Percentiles rank a stretch among this genome's conserved stretches.
These are phyloP conservation scores for Metroxylon sagu DNA, from an alignment of 176 grass and related monocot species.

Conservation along the genomic window DNA sequence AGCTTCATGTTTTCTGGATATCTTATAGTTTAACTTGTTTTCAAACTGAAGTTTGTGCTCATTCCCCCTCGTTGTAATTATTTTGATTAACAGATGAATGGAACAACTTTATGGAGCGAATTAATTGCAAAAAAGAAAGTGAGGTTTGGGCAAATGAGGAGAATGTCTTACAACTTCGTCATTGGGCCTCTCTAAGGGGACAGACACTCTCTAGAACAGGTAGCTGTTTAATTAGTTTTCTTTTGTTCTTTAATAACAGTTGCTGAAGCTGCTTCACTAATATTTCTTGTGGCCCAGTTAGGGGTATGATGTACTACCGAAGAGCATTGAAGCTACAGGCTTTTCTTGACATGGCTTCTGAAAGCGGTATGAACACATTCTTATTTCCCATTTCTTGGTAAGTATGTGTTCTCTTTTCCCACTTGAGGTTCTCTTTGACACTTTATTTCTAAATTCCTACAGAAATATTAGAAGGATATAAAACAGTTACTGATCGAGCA, in stretches of 20 bases:
- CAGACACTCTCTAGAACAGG: conserved; percentile 96
- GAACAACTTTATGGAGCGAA: conserved; percentile 97
- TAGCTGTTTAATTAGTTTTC: conserved; percentile 3
- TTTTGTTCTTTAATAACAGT: neutral
- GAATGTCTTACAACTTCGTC: conserved; percentile 82
- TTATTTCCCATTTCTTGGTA: too few relatives aligned
- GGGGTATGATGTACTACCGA: conserved; percentile 96
- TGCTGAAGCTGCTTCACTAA: conserved; percentile 1
- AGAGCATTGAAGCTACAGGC: conserved; percentile 94
- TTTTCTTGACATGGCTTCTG: conserved; percentile 96
- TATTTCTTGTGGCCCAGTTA: conserved; percentile 44
- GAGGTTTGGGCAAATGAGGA: conserved; percentile 96
- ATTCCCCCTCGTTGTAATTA: too few relatives aligned
- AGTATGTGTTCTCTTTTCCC: conserved; percentile 6
- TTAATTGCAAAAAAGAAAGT: conserved; percentile 76
- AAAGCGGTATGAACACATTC: conserved; percentile 41
- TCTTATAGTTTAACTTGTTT: too few relatives aligned
- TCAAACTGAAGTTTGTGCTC: neutral
- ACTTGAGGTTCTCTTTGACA: conserved; percentile 3
- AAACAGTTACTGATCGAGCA: conserved; percentile 45
- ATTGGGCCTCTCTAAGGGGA: conserved; percentile 88
- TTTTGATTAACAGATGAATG: conserved; percentile 64
- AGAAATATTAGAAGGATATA: conserved; percentile 94
- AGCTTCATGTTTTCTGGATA: conserved; percentile 12
- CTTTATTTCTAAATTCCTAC: conserved; percentile 17